Base-by-base conservation (phyloP, 441 rosid species). In the Adansonia rubrostipa region DNA sequence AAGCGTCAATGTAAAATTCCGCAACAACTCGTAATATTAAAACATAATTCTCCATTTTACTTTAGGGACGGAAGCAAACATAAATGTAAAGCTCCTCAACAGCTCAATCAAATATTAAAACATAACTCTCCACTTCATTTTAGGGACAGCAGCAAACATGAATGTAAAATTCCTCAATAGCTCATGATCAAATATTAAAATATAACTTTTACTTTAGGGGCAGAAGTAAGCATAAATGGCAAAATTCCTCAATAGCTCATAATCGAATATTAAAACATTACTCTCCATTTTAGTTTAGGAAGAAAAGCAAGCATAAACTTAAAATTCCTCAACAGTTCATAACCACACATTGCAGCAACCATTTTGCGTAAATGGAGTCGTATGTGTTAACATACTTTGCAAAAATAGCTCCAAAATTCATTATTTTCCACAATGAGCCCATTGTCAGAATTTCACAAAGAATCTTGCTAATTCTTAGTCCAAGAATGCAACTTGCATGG, bases 381-480 rank as follows among this genome's bases (percentile, higher is more conserved):
- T 48, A 14, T 70, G 20, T 70, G 7, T 3, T 13, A 24, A 71
- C 14, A 71, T 51, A 24, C 51, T 40, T n/a, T 5, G 17, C 50
- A 36, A 17, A 17, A 68, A 45, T 65, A 20, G 33, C 72, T 45
- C 1, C 17, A 56, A 72, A 56, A 17, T 2, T 22, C 58, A 70
- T 22, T 28, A 28, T 14, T 45, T 36, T n/a, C 28, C 28, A 17
- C 50, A n/a, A 72, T 57, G 17, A 40, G 36, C 17, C 19, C 66
- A 19, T 57, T n/a, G 33, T 5, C 2, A n/a, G 17, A 42, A 57
- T 42, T 73, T 40, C 71, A 14, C n/a, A 47, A 48, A 33, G 61
- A 48, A 75, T 22, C 60, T 8, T 9, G 70, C 70, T 28, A 5
- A 36, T 54, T 71, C 50, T 5, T 2, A 71, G 63, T 71, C 69